phyloP scores from a whole-genome alignment of 352 stramenopile species.

The Globisporangium emineosum region DNA sequence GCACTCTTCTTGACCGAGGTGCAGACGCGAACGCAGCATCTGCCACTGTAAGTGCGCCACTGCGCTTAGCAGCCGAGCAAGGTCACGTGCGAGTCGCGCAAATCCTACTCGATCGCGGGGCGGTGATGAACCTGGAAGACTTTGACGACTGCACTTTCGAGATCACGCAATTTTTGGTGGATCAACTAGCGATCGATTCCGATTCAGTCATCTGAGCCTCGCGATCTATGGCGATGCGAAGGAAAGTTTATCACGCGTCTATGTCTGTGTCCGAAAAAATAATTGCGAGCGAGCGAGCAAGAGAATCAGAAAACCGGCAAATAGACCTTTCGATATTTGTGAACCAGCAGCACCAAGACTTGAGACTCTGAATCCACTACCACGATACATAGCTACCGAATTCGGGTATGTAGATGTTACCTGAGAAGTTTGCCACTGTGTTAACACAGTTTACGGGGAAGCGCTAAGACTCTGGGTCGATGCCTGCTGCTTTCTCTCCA shows the following conservation, averaged over 20 bases:
- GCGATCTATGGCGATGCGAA: no score
- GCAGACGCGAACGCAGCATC: neutral
- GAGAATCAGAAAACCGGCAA: no score
- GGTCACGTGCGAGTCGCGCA: neutral
- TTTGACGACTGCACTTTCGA: neutral
- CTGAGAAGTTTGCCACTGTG: neutral
- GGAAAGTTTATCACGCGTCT: no score
- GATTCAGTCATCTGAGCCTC: no score
- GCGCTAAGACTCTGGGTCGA: neutral
- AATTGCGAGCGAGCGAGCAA: no score
- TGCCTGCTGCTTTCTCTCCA: neutral
- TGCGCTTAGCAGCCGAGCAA: neutral
- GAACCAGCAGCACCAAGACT: no score
- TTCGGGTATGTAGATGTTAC: neutral
- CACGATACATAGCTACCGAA: no score
- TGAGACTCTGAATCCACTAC: no score
- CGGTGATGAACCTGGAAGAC: neutral
- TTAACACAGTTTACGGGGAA: neutral
- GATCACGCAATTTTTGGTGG: neutral
- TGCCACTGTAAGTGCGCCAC: neutral
- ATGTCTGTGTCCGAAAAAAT: no score
- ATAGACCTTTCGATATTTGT: no score
- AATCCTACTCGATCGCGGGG: neutral
- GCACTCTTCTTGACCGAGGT: neutral
- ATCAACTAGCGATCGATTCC: no score